Base-by-base conservation (phyloP, 345 rosid species). In the Eutrema japonicum region DNA sequence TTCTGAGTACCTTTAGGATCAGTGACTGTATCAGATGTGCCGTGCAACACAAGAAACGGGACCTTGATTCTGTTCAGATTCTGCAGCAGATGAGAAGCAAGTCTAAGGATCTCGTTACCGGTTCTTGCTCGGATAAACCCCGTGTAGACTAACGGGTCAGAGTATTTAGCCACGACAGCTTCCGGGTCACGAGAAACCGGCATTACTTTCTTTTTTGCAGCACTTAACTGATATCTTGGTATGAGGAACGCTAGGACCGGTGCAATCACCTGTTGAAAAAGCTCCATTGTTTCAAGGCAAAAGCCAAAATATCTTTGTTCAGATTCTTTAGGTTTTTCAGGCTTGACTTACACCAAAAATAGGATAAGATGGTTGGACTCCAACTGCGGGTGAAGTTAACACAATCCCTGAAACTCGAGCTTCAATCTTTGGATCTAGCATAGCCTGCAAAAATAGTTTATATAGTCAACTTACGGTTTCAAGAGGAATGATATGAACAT, bases 351-450 rank as follows among this genome's bases (percentile, higher is more conserved):
- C 98, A 72, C 79, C 66, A 22, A 83, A 87, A 56, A 94, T 83
- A 2, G 96, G 95, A 85, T 94, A 90, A 26, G 95, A 83, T 36
- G 97, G 96, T 82, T 87, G 88, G 73, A 94, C 98, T 65, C 97
- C 95, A 30, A 91, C 86, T 2, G 98, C 96, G 3, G 98, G 95
- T 52, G 98, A 94, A 77, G 98, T 94, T 50, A 94, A 70, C 13
- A 89, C 85, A 14, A 91, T 58, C 27, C 96, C 98, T 68, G 90
- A 78, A 57, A 88, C 70, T 67, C 54, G 70, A 42, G 76, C 76
- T 77, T 86, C 87, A 10, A 86, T 70, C 74, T 79, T 84, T 37
- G 93, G 88, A 80, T 84, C 86, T 42, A 86, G 84, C 72, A 82
- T 76, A 4, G 97, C 90, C 98, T 93, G 64, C 65, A 72, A 70